Evolutionary conservation across 441 rosid species (phyloP).

Genomic region (Brassica hybrid): DNA sequence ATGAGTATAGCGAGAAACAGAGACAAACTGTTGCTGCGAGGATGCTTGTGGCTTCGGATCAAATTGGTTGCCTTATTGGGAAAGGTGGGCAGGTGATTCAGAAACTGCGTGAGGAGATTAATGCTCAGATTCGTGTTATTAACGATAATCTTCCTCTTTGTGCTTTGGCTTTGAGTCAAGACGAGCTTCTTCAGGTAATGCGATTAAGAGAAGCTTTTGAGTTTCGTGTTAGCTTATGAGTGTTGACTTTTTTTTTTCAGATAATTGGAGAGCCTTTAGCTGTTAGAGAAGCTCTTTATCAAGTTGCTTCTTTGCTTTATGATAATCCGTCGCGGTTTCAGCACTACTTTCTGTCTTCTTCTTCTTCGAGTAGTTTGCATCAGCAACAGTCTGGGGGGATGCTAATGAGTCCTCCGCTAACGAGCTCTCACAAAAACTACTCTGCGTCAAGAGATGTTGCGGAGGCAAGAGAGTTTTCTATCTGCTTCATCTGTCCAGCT

Average conservation of each 20-base stretch:
- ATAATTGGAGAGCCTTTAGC: conserved; percentile 58
- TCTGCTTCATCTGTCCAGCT: conserved; percentile 63
- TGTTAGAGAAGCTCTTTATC: conserved; percentile 62
- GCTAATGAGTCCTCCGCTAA: conserved; percentile 51
- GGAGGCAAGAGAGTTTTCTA: conserved; percentile 57
- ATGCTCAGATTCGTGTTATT: conserved; percentile 65
- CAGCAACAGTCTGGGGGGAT: conserved; percentile 47
- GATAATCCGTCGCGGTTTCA: conserved; percentile 71
- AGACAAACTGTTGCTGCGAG: conserved; percentile 53
- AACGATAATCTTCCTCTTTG: conserved; percentile 59
- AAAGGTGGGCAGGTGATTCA: conserved; percentile 72
- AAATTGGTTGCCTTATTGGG: conserved; percentile 77
- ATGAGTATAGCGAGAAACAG: conserved; percentile 55
- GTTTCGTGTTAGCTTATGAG: conserved; percentile 15
- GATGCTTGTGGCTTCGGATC: conserved; percentile 73
- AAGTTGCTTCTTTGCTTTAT: conserved; percentile 61
- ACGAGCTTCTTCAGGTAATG: conserved; percentile 73
- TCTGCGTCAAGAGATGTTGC: conserved; percentile 57
- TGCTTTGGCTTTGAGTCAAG: conserved; percentile 55
- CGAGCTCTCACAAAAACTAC: conserved; percentile 56
- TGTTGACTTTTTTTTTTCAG: conserved; percentile 43
- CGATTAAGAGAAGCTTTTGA: conserved; percentile 5
- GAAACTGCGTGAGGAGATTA: conserved; percentile 58
- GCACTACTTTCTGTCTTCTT: conserved; percentile 52
- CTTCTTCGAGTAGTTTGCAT: conserved; percentile 41